Evolutionary conservation across 83 land plant species (phyloP).

Genomic region (Diphasiastrum complanatum): DNA sequence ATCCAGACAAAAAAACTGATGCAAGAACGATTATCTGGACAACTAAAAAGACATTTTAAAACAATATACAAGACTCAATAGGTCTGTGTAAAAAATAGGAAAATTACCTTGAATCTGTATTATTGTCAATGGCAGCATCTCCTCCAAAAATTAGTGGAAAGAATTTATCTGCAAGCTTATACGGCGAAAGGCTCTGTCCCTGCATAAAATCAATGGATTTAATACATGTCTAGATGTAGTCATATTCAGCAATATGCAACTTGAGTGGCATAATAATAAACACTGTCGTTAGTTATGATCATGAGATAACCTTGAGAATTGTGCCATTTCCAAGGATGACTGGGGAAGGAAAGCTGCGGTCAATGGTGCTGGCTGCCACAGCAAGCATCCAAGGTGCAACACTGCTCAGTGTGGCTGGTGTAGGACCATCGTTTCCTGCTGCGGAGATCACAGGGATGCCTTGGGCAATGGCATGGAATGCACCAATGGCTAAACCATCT

Average conservation of each 20-base stretch:
- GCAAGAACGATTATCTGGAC: too few species aligned
- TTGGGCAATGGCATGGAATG: slow-evolving; percentile 52
- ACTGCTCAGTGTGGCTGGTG: slow-evolving; percentile 47
- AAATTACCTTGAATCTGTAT: too few species aligned
- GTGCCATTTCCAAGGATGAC: slow-evolving; percentile 35
- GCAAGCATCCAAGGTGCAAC: slow-evolving; percentile 75
- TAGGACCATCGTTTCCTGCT: slow-evolving; percentile 57
- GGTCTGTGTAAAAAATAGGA: too few species aligned
- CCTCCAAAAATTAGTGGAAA: too few species aligned
- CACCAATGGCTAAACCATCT: slow-evolving; percentile 63
- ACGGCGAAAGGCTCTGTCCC: too few species aligned
- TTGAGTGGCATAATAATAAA: neutral
- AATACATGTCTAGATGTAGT: neutral
- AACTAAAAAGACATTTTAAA: too few species aligned
- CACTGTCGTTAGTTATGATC: neutral
- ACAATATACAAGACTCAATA: too few species aligned
- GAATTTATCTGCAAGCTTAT: too few species aligned
- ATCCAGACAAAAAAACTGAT: neutral
- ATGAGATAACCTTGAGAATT: neutral
- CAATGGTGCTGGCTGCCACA: slow-evolving; percentile 60
- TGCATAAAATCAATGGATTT: neutral
- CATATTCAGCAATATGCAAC: neutral
- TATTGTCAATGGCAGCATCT: too few species aligned
- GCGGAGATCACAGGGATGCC: slow-evolving; percentile 52
- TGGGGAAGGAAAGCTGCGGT: slow-evolving; percentile 47